Evolutionary conservation across 192 early-diverging fungal species (phyloP), one percentile per base, ranked within the genome.

Genomic region (Diversispora eburnea): DNA sequence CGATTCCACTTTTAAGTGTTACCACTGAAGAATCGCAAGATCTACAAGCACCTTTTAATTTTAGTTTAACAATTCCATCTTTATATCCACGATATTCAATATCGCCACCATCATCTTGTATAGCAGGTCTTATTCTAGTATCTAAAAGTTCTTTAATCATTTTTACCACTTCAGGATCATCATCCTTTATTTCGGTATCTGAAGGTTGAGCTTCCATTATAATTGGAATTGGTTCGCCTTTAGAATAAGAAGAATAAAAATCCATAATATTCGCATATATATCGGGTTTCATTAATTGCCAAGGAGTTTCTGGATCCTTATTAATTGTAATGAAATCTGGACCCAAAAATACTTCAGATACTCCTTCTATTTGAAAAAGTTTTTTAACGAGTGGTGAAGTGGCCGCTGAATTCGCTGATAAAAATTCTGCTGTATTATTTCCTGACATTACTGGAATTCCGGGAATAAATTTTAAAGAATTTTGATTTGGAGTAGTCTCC

Each of bases 141-240:
- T 99, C 98, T 39, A 99, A 85, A 59, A 99, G 77, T 81, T 99
- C 98, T 76, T 99, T 99, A 75, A 99, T 99, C 94, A 97, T 95
- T 48, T 92, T 90, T 5, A 99, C 97, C 20, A 86, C 88, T 71
- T 99, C 97, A 10, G 91, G 90, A 77, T 99, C 97, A 63, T 90
- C 90, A 48, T 87, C 86, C 8, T 81, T 72, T 52, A 94, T 91
- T 58, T 82, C 81, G 7, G 93, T 94, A 54, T 88, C 89, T 25
- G 75, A 82, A 2, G 82, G 75, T 12, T 78, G 79, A 52, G 88
- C 84, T 48, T 89, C 81, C 19, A 79, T 78, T 19, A 94, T 75
- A 41, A 97, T 85, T n/a, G 92, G 88, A 41, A 97, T 85, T n/a
- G 92, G 88, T 45, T 92, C 81, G 1, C 94, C 96, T 0, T 93